Evolutionary conservation across 129 eudicot species (phyloP).

Genomic region (Lonicera japonica): DNA sequence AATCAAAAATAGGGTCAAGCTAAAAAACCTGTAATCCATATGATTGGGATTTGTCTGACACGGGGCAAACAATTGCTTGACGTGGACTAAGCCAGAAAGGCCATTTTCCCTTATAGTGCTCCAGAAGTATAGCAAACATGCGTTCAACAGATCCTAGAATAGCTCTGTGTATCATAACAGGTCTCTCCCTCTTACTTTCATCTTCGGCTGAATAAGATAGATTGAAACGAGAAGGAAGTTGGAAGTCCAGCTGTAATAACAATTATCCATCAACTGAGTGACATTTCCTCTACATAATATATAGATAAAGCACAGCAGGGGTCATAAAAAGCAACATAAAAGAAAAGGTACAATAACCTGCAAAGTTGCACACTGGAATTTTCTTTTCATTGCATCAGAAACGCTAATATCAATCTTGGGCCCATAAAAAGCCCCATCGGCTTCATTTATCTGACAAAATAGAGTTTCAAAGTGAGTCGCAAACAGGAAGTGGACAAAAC

Average conservation of each 20-base stretch:
- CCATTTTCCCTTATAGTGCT: conserved; percentile 97
- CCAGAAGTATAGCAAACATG: conserved; percentile 92
- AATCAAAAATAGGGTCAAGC: neutral
- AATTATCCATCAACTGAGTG: conserved; percentile 7
- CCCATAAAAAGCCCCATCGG: conserved; percentile 97
- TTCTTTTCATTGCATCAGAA: conserved; percentile 90
- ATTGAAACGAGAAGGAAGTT: conserved; percentile 80
- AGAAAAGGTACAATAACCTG: conserved; percentile 41
- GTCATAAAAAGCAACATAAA: neutral
- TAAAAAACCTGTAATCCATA: conserved; percentile 68
- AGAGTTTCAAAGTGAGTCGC: conserved; percentile 2
- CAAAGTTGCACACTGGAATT: conserved; percentile 92
- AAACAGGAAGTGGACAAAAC: neutral
- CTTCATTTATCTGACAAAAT: conserved; percentile 64
- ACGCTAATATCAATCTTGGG: conserved; percentile 96
- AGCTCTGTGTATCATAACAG: conserved; percentile 96
- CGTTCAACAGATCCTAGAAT: conserved; percentile 93
- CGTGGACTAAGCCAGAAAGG: conserved; percentile 99
- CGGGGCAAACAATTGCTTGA: conserved; percentile 89
- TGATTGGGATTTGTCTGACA: conserved; percentile 69
- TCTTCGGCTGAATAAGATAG: conserved; percentile 80
- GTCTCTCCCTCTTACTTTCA: conserved; percentile 77
- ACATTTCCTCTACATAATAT: neutral
- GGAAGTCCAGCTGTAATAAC: conserved; percentile 80
- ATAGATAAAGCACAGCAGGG: neutral